Conservation (phyloP, 1,284 basidiomycete species). For the Cutaneotrichosporon mucoides region DNA sequence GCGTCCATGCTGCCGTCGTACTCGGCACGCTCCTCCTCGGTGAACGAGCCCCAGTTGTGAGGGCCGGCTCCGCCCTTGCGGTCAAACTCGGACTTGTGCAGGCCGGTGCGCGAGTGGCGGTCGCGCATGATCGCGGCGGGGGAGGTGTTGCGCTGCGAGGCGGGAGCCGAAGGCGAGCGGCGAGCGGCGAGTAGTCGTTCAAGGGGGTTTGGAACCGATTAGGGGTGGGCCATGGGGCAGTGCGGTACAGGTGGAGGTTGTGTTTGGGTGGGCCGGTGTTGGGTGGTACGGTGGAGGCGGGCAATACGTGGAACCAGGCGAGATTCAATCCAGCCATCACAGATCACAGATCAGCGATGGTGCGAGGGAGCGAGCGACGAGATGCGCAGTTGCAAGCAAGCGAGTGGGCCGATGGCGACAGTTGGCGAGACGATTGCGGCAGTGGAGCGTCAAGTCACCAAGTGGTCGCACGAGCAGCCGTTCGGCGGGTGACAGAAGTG, state of each 20-base stretch:
- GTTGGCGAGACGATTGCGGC: background rate
- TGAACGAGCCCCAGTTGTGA: conserved; percentile 76
- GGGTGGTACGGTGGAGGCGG: background rate
- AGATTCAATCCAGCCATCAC: too few relatives aligned
- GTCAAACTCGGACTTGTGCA: conserved; percentile 58
- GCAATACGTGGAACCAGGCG: background rate
- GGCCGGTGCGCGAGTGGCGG: conserved; percentile 65
- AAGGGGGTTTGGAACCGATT: too few relatives aligned
- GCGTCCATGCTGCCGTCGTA: conserved; percentile 28
- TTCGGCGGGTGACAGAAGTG: too few relatives aligned
- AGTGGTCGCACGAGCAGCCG: background rate
- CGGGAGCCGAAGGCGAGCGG: background rate
- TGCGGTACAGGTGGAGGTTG: background rate
- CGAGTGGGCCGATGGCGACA: background rate
- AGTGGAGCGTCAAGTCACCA: background rate
- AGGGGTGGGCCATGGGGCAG: background rate
- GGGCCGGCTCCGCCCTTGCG: conserved; percentile 74
- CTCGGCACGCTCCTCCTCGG: conserved; percentile 59
- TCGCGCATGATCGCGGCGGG: conserved; percentile 73
- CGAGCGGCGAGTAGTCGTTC: too few relatives aligned
- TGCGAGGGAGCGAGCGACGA: too few relatives aligned
- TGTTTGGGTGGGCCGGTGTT: background rate
- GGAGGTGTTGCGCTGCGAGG: conserved; percentile 54
- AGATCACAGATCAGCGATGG: too few relatives aligned
- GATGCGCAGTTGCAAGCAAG: background rate